Evolutionary conservation across 2,329 filamentous ascomycete species (phyloP).

Genomic region (Hypoxylon sp.): DNA sequence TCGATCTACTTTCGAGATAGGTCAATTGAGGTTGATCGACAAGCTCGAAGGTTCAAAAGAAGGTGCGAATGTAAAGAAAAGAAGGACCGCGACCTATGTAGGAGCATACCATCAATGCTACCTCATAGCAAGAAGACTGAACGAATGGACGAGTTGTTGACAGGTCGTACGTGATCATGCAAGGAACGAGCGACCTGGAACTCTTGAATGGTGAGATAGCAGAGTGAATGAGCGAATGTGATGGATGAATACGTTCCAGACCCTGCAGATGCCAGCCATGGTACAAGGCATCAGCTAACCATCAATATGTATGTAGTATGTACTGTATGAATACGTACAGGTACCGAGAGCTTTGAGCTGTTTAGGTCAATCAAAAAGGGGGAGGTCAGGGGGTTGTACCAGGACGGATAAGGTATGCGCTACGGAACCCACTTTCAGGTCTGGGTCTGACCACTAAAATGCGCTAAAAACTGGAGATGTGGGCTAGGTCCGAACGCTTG

Average conservation of each 20-base stretch:
- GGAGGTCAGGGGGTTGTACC: constrained; percentile 5
- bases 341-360: constrained; percentile 14
- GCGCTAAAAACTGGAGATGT: constrained; percentile 32
- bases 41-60: constrained; percentile 19
- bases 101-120: constrained; percentile 15
- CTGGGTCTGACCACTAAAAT: constrained; percentile 20
- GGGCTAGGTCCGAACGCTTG: constrained; percentile 23
- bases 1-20: constrained; percentile 11
- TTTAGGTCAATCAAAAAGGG: constrained; percentile 40
- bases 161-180: constrained; percentile 40
- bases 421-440: constrained; percentile 5
- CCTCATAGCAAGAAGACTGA: constrained; percentile 16
- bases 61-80: constrained; percentile 28
- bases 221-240: constrained; percentile 23
- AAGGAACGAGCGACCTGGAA: constrained; percentile 39
- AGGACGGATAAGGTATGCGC: constrained; percentile 29
- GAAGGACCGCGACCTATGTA: constrained; percentile 26
- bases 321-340: constrained; percentile 9
- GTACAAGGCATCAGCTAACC: background rate
- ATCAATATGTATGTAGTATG: constrained; percentile 6
- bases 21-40: constrained; percentile 15
- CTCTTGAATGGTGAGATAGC: constrained; percentile 28
- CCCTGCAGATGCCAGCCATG: constrained; percentile 25
- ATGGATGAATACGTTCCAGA: constrained; percentile 32
- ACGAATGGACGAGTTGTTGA: constrained; percentile 37